phyloP scores from a whole-genome alignment of 2,329 filamentous ascomycete genomes.

The Sporothrix variecibatus region DNA sequence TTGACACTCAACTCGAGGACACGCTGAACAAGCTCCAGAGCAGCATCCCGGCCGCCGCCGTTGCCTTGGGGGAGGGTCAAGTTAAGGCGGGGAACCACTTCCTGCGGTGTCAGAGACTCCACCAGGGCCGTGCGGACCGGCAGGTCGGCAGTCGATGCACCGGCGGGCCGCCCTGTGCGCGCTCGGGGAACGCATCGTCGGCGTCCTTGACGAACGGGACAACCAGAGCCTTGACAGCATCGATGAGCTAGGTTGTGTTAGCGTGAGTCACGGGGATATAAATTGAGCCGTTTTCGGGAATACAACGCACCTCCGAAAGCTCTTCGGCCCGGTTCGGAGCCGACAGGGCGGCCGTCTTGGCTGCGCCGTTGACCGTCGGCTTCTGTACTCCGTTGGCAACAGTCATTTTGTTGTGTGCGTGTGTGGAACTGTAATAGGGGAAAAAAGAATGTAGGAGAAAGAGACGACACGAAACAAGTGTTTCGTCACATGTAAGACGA shows the following conservation, averaged over 20 bases:
- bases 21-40: constrained; percentile 69
- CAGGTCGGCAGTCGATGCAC: constrained; percentile 42
- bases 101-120: constrained; percentile 60
- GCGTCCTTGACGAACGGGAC: constrained; percentile 71
- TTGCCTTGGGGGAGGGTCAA: constrained; percentile 58
- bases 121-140: constrained; percentile 61
- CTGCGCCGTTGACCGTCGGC: constrained; percentile 8
- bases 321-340: constrained; percentile 36
- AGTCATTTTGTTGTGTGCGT: not conserved
- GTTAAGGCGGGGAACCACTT: constrained; percentile 56
- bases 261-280: not conserved
- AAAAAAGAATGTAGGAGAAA: not conserved
- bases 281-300: not conserved
- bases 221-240: constrained; percentile 66
- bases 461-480: not conserved
- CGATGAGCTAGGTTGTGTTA: constrained; percentile 58
- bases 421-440: not conserved
- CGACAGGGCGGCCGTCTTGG: constrained; percentile 3
- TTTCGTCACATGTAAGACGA: constrained; percentile 1
- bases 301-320: constrained; percentile 37
- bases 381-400: not conserved
- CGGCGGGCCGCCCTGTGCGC: constrained; percentile 54
- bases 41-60: constrained; percentile 68
- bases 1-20: constrained; percentile 88
- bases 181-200: constrained; percentile 60